Base-by-base conservation (phyloP, 495 filamentous ascomycete genomes). In the Neurospora sp. region DNA sequence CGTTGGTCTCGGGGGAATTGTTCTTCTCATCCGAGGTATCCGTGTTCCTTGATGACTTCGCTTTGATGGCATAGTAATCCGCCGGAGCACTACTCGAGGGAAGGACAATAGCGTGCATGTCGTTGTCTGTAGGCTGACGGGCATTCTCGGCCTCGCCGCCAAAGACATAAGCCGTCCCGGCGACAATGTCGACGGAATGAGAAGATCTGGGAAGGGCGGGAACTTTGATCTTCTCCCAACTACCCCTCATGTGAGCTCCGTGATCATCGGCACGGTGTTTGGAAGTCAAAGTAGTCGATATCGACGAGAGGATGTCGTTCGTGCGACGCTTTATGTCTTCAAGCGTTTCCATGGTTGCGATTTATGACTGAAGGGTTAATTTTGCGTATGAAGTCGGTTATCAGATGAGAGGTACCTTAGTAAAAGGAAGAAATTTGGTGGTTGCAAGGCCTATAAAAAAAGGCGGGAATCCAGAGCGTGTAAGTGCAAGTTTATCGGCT, bases 161-260 rank as follows among this genome's bases (percentile, higher is more conserved):
- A 78, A 92, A 92, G 74, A 92, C 86, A 80, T 91, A 94, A 17
- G 89, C 87, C 61, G 86, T 85, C n/a, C 88, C 85, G 71, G 85
- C 86, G 40, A 94, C 78, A 69, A 94, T 82, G 17, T 91, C 88
- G 69, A 93, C 77, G 6, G 89, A 86, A 75, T 95, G 93, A 0
- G 90, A 90, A 4, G 90, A 91, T 12, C 92, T 87, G 17, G 87
- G 89, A 4, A 96, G 82, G 2, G 82, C 75, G 17, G 84, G 84
- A 39, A 85, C 74, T 1, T 83, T 76, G 70, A 92, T 84, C 72
- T 86, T 85, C 69, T 87, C 82, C 85, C 89, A 90, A 48, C 84
- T 87, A 27, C 87, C 90, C 76, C 86, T 88, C 76, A 88, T 82
- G 8, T 5, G 73, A 76, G 20, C 35, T n/a, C n/a, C 10, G 68